Evolutionary conservation across 2,329 filamentous ascomycete species (phyloP), one percentile per base, ranked within the genome.

Genomic region (Leptographium galeiforme): DNA sequence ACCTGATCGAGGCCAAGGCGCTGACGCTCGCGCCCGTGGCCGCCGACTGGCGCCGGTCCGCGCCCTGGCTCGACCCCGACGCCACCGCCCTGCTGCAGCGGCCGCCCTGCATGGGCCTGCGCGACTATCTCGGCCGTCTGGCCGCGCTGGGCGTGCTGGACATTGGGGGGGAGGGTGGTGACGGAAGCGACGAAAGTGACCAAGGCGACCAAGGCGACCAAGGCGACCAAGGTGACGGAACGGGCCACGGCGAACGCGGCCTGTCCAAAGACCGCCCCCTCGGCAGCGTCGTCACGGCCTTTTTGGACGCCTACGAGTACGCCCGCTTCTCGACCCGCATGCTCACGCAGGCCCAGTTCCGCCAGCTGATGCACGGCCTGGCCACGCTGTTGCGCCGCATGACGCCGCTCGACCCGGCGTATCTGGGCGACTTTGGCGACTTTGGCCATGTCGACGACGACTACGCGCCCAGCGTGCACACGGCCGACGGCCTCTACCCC

Each of bases 1-100:
- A 94, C 63, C 75, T 97, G 33, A 87, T 97, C 57, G 91, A 97
- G 70, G 91, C 88, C 11, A 91, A 91, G 66, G 91, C 89, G 1
- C 81, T 96, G n/a, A 89, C 87, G 0, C 77, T 95, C 40, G 88
- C 86, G 0, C 88, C 74, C 0, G 73, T 70, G 58, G 70, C 66
- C 39, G 66, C 62, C 38, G 71, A 70, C 18, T 61, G 62, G 39
- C 61, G 63, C 10, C 32, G 14, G 40, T 40, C 32, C 32, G 6
- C 13, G 25, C 25, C 25, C 25, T 25, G 25, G 25, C 25, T 86
- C 2, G 84, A 90, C 60, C 72, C 79, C 12, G 77, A 82, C 36
- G 81, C 87, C 1, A 79, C 90, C 8, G 78, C 78, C 6, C 67
- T 90, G 13, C 75, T 97, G 7, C 85, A 87, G 62, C 75, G 89